A percentile compares a stretch with the other conserved stretches of the same genome.
phyloP scores from a whole-genome alignment of 495 filamentous ascomycete genomes.

The Melanomma pulvis-pyrius region DNA sequence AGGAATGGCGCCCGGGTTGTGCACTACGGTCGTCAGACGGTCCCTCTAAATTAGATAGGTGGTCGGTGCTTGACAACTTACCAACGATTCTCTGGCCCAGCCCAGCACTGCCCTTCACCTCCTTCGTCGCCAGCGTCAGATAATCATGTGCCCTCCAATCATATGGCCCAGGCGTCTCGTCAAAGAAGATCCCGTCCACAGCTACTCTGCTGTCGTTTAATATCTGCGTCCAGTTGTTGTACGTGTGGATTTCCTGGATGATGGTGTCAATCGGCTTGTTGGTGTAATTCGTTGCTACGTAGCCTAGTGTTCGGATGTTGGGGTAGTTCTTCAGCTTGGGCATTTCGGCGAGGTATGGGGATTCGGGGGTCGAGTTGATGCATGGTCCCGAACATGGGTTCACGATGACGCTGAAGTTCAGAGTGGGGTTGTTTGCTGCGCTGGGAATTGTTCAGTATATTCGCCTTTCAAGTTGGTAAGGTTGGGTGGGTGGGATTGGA shows the following conservation, averaged over 20 bases:
- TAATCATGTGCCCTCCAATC: constrained; percentile 39
- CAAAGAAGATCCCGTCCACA: constrained; percentile 37
- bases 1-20: constrained; percentile 31
- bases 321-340: constrained; percentile 23
- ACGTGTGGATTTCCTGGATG: constrained; percentile 26
- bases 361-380: constrained; percentile 14
- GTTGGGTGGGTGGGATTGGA: neutral
- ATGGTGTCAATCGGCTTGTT: constrained; percentile 25
- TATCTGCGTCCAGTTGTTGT: constrained; percentile 18
- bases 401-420: constrained; percentile 34
- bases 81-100: constrained; percentile 26
- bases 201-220: constrained; percentile 2
- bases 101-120: constrained; percentile 32
- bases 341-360: constrained; percentile 28
- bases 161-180: constrained; percentile 37
- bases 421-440: constrained; percentile 5
- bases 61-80: constrained; percentile 1
- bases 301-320: constrained; percentile 34
- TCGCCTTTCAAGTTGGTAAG: neutral
- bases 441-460: neutral
- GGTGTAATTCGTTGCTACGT: constrained; percentile 35
- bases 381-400: constrained; percentile 34
- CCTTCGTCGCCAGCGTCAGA: constrained; percentile 38
- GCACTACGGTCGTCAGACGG: constrained; percentile 1
- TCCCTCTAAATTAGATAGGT: neutral